Base-by-base conservation (phyloP, 768 basidiomycete genomes). In the Serendipita vermifera region DNA sequence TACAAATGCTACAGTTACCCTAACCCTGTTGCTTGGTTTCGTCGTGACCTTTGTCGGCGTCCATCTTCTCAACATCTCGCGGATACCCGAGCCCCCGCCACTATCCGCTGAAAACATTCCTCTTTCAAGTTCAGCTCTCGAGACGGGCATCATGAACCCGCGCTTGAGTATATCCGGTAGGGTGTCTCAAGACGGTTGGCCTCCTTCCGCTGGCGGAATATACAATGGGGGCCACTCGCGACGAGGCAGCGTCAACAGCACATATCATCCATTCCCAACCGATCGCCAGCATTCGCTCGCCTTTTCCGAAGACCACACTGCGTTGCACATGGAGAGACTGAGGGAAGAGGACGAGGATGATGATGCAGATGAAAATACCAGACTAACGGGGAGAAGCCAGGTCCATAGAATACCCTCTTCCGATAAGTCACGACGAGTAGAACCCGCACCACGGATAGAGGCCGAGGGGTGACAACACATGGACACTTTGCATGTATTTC, bases 31-130 rank as follows among this genome's bases (percentile, higher is more conserved):
- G 57, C 78, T 81, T 51, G 96, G 96, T 39, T 94, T 98, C 69
- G 72, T 85, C 62, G 81, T 89, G 63, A 99, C 90, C 54, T 98
- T 96, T 73, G 77, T 96, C 59, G 96, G 96, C 33, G 96, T 99
- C n/a, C 88, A 96, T 69, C 78, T 96, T 36, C 80, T 96, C 63
- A 88, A 90, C 68, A 65, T 87, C 59, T 88, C 88, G 2, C 82
- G 87, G 22, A 70, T 71, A 54, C 70, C 62, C 5, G 57, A 58
- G 9, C 48, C 51, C 24, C 79, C 0, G 75, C 80, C 24, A 66
- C 70, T 13, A 69, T 71, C 4, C 69, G 73, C 54, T 70, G 70
- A 24, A 63, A 69, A 39, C 46, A 41, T 3, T 15, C 22, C 22
- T 14, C 20, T 24, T 26, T 22, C 24, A 7, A 67, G 67, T 31